A percentile compares a stretch with the other conserved stretches of the same genome.
These are phyloP conservation scores for Rhizophagus sp. DNA, from an alignment of 192 early-diverging fungal genomes.

Conservation along the genomic window DNA sequence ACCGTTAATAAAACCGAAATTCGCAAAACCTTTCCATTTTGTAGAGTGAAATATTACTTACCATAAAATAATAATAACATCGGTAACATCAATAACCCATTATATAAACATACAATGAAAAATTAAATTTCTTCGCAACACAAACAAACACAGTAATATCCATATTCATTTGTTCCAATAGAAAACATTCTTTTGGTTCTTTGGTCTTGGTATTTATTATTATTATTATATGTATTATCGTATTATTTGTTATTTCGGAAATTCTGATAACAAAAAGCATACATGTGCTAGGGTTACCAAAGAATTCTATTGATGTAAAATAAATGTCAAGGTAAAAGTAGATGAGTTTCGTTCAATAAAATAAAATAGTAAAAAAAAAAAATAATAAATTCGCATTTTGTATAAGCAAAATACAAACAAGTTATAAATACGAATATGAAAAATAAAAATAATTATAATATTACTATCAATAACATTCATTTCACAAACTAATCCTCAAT, in stretches of 20 bases:
- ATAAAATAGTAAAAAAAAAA: not conserved
- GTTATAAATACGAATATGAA: not conserved
- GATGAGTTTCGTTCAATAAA: not conserved
- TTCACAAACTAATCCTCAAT: constrained; percentile 2
- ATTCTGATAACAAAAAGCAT: not conserved
- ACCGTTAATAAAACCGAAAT: too few relatives aligned
- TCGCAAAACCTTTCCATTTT: too few relatives aligned
- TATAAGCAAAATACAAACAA: not conserved
- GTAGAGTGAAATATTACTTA: too few relatives aligned
- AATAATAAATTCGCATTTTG: not conserved
- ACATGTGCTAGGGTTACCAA: not conserved
- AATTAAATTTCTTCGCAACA: too few relatives aligned
- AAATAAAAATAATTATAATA: not conserved
- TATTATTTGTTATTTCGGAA: not conserved
- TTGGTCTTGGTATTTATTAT: not conserved
- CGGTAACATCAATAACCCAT: too few relatives aligned
- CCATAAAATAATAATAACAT: too few relatives aligned
- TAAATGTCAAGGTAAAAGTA: not conserved
- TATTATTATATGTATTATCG: not conserved
- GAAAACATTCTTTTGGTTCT: not conserved
- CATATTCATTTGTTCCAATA: not conserved
- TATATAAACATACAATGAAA: too few relatives aligned
- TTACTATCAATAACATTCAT: not conserved
- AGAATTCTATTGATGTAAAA: not conserved
- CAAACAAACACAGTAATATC: not conserved